phyloP scores from a whole-genome alignment of 768 basidiomycete species.

The Suillus subluteus region DNA sequence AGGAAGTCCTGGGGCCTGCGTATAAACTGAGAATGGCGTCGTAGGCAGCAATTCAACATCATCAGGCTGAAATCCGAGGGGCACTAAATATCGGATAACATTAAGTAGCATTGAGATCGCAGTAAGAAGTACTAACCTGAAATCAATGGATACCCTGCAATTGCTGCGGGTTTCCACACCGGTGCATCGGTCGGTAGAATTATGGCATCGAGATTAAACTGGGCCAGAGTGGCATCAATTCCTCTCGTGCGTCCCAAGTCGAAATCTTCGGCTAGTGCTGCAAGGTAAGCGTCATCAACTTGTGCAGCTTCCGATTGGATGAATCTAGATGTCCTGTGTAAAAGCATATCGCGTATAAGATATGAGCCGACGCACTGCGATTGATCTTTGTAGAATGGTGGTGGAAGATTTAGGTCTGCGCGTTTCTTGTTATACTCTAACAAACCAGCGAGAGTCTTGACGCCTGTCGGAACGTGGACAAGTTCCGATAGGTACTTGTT shows the following conservation, averaged over 20 bases:
- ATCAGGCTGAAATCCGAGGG: constrained; percentile 57
- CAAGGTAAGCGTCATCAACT: constrained; percentile 42
- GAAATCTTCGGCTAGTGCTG: constrained; percentile 44
- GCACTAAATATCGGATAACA: constrained; percentile 43
- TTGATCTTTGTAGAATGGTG: constrained; percentile 41
- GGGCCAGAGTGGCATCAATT: constrained; percentile 50
- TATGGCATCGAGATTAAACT: constrained; percentile 49
- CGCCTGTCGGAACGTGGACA: constrained; percentile 59
- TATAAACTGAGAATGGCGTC: constrained; percentile 41
- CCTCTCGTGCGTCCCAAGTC: constrained; percentile 52
- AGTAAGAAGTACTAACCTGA: constrained; percentile 38
- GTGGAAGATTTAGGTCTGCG: constrained; percentile 46
- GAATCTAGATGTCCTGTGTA: neutral
- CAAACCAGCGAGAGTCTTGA: constrained; percentile 57
- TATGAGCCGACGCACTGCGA: constrained; percentile 32
- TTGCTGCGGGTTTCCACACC: constrained; percentile 39
- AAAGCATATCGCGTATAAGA: neutral
- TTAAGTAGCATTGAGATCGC: constrained; percentile 15
- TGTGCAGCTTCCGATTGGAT: neutral
- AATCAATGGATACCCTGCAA: constrained; percentile 63
- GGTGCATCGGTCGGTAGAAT: constrained; percentile 41
- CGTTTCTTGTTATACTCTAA: constrained; percentile 61
- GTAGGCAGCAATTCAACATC: constrained; percentile 42
- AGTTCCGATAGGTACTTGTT: constrained; percentile 52
- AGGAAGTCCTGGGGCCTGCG: constrained; percentile 46